A percentile compares a stretch with the other conserved stretches of the same genome.
These are phyloP conservation scores for Penicillium brevicompactum DNA, from an alignment of 2,329 filamentous ascomycete species.

Conservation along the genomic window DNA sequence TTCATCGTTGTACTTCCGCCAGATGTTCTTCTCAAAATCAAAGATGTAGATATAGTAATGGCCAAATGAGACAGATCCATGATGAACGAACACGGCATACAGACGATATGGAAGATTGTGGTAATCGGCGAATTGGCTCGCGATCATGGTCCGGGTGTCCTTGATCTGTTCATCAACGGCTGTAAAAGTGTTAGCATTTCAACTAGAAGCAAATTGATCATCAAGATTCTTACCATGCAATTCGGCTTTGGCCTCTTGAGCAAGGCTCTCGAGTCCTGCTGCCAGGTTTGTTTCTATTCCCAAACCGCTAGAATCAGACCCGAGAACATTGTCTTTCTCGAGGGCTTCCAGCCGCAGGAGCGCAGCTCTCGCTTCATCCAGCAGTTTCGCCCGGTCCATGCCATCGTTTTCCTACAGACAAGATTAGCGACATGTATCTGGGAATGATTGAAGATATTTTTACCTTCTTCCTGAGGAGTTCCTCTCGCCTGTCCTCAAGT, in stretches of 20 bases:
- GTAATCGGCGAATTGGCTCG: conserved; percentile 64
- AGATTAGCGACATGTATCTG: conserved; percentile 4
- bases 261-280: conserved; percentile 48
- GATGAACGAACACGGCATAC: conserved; percentile 91
- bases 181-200: conserved; percentile 11
- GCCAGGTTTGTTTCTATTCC: conserved; percentile 46
- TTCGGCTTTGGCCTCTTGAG: conserved; percentile 48
- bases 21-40: conserved; percentile 78
- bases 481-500: conserved; percentile 52
- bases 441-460: background rate
- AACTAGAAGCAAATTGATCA: background rate
- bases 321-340: conserved; percentile 34
- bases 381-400: conserved; percentile 33
- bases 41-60: conserved; percentile 98
- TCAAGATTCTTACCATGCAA: conserved; percentile 42
- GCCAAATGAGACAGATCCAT: conserved; percentile 67
- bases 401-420: conserved; percentile 22
- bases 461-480: conserved; percentile 44
- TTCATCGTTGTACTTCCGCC: conserved; percentile 94
- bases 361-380: conserved; percentile 43
- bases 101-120: conserved; percentile 74
- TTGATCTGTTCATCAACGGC: conserved; percentile 51
- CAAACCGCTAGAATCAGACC: conserved; percentile 40
- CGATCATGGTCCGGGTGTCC: conserved; percentile 52
- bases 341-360: conserved; percentile 45